These are phyloP conservation scores for Pseudocercospora macadamiae DNA, from an alignment of 2,329 filamentous ascomycete species.

Conservation along the genomic window DNA sequence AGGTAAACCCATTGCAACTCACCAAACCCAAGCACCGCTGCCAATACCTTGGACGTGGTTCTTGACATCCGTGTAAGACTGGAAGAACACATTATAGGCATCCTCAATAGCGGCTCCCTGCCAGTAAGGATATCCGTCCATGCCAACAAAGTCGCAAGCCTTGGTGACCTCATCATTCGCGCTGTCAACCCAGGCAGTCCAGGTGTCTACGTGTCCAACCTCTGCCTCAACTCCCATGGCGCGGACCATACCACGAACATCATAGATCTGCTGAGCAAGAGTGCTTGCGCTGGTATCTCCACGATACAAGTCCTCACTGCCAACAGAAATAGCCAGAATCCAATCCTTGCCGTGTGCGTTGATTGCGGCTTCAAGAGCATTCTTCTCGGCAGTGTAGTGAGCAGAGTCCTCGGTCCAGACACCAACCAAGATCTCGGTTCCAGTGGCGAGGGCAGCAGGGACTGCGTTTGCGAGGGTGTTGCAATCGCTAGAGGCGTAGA, in stretches of 20 bases:
- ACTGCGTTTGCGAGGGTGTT: conserved; percentile 53
- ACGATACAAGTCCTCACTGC: conserved; percentile 70
- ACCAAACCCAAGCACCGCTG: conserved; percentile 26
- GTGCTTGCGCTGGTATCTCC: conserved; percentile 46
- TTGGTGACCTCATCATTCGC: conserved; percentile 64
- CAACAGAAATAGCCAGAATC: conserved; percentile 67
- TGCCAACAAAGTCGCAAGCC: conserved; percentile 66
- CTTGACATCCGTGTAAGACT: conserved; percentile 40
- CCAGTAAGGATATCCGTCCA: conserved; percentile 70
- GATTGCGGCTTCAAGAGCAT: conserved; percentile 61
- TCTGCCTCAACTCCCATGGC: conserved; percentile 51
- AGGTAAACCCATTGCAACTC: no score
- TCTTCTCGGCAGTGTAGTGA: conserved; percentile 63
- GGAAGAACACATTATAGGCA: conserved; percentile 58
- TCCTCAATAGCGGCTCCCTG: conserved; percentile 62
- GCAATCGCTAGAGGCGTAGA: conserved; percentile 67
- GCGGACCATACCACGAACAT: conserved; percentile 57
- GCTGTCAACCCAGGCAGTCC: conserved; percentile 52
- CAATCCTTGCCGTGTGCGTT: conserved; percentile 59
- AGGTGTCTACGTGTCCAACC: conserved; percentile 69
- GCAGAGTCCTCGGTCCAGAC: conserved; percentile 58
- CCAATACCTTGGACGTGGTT: conserved; percentile 47
- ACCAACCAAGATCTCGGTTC: conserved; percentile 65
- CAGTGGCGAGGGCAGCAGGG: conserved; percentile 62
- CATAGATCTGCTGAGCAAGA: conserved; percentile 52